Conservation (phyloP, 2,329 filamentous ascomycete genomes). For the Xylaria hypoxylon region DNA sequence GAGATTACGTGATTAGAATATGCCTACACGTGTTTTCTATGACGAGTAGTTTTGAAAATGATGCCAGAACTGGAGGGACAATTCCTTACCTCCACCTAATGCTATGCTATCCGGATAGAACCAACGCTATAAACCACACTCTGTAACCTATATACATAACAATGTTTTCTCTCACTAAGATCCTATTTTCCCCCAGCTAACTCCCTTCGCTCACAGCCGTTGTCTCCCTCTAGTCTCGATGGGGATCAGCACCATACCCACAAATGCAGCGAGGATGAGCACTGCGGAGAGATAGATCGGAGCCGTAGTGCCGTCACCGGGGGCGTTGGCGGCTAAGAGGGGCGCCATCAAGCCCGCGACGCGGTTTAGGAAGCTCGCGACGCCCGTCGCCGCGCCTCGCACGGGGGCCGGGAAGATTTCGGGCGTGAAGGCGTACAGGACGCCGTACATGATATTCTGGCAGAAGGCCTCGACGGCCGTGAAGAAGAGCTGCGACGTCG, state of each 20-base stretch:
- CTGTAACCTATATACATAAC: slow-evolving; percentile 22
- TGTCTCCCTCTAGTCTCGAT: slow-evolving; percentile 73
- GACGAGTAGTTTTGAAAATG: background rate
- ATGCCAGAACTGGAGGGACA: slow-evolving; percentile 2
- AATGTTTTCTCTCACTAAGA: background rate
- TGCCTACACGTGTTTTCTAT: background rate
- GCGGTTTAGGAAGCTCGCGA: slow-evolving; percentile 77
- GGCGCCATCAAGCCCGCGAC: slow-evolving; percentile 75
- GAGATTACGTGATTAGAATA: background rate
- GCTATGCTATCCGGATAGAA: slow-evolving; percentile 8
- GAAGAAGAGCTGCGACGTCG: slow-evolving; percentile 71
- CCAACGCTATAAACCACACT: background rate
- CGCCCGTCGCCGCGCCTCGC: slow-evolving; percentile 77
- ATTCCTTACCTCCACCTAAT: slow-evolving; percentile 8
- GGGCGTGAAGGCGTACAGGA: slow-evolving; percentile 81
- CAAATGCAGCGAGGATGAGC: slow-evolving; percentile 69
- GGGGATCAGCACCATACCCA: slow-evolving; percentile 69
- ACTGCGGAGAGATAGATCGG: slow-evolving; percentile 69
- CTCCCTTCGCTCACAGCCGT: slow-evolving; percentile 57
- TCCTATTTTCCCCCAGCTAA: too few relatives aligned
- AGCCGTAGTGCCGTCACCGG: slow-evolving; percentile 66
- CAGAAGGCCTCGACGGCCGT: slow-evolving; percentile 76
- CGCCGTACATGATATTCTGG: slow-evolving; percentile 82
- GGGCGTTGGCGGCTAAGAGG: slow-evolving; percentile 71
- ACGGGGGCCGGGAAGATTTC: slow-evolving; percentile 81